Conservation (phyloP, 2,329 filamentous ascomycete genomes). For the Teratosphaeria pseudoeucalypti region DNA sequence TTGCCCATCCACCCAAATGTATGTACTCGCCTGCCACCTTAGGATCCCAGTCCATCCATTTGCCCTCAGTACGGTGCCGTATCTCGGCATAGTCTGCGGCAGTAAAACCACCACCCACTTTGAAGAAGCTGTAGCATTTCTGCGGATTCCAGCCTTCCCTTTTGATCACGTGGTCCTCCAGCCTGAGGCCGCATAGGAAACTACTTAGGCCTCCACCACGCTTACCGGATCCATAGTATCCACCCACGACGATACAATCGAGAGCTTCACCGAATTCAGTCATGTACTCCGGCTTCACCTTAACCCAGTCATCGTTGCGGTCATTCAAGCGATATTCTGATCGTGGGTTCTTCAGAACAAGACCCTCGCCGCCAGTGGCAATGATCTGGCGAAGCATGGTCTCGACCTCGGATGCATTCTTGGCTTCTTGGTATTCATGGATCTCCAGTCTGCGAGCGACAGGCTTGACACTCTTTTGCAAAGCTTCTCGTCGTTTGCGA, state of each 20-base stretch:
- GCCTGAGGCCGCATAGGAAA: slow-evolving; percentile 83
- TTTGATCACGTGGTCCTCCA: slow-evolving; percentile 41
- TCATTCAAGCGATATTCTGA: slow-evolving; percentile 80
- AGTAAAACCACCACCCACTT: slow-evolving; percentile 88
- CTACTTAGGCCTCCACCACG: slow-evolving; percentile 75
- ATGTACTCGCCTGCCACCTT: slow-evolving; percentile 70
- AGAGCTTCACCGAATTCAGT: slow-evolving; percentile 87
- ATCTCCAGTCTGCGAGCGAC: slow-evolving; percentile 73
- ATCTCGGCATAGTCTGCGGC: slow-evolving; percentile 77
- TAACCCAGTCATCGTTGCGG: slow-evolving; percentile 93
- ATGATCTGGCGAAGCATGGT: slow-evolving; percentile 70
- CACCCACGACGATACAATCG: slow-evolving; percentile 81
- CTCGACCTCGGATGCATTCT: slow-evolving; percentile 63
- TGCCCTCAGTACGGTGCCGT: slow-evolving; percentile 73
- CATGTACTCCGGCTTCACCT: slow-evolving; percentile 99
- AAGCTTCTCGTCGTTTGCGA: slow-evolving; percentile 64
- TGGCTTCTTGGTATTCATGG: slow-evolving; percentile 60
- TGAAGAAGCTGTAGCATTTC: slow-evolving; percentile 91
- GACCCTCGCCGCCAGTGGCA: slow-evolving; percentile 74
- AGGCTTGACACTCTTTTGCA: slow-evolving; percentile 59
- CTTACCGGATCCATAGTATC: slow-evolving; percentile 81
- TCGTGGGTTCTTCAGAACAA: slow-evolving; percentile 87
- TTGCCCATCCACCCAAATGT: slow-evolving; percentile 67
- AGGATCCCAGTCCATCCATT: slow-evolving; percentile 79
- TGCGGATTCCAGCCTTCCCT: slow-evolving; percentile 53